A percentile compares a stretch with the other conserved stretches of the same genome.
Conservation (phyloP, 345 rosid genomes). For the Boechera divaricarpa region DNA sequence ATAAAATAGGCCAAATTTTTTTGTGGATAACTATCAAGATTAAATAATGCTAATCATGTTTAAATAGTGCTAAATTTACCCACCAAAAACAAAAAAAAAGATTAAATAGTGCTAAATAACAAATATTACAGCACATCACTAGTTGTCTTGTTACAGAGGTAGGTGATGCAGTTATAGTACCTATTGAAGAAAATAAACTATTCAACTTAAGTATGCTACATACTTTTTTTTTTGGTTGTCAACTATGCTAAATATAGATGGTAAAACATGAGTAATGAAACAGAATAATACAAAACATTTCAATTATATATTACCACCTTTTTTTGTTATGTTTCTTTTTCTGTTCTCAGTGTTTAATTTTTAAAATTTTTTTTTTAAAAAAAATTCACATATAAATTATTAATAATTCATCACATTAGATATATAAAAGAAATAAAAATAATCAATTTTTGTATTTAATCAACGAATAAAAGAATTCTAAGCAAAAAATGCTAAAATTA, state of each 20-base stretch:
- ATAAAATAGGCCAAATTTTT: background rate
- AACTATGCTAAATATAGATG: background rate
- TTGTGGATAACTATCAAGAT: slow-evolving; percentile 9
- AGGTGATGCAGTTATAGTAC: slow-evolving; percentile 15
- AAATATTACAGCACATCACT: slow-evolving; percentile 32
- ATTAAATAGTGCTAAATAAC: slow-evolving; percentile 23
- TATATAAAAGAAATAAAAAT: background rate
- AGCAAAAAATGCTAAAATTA: background rate
- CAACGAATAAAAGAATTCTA: background rate
- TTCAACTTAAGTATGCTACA: slow-evolving; percentile 15
- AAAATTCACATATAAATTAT: no score
- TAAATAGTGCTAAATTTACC: background rate
- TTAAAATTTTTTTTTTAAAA: no score
- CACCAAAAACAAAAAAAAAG: background rate
- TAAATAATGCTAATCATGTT: slow-evolving; percentile 8
- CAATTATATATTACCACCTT: background rate
- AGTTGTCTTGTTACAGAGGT: slow-evolving; percentile 30
- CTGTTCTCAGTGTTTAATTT: background rate
- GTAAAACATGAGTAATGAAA: background rate
- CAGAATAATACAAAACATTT: background rate
- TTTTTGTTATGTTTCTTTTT: background rate
- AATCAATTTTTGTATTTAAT: background rate
- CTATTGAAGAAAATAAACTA: background rate
- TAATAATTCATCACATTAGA: background rate
- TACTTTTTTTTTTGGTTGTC: background rate